Base-by-base conservation (phyloP, 441 rosid genomes). In the Gossypium aridum region DNA sequence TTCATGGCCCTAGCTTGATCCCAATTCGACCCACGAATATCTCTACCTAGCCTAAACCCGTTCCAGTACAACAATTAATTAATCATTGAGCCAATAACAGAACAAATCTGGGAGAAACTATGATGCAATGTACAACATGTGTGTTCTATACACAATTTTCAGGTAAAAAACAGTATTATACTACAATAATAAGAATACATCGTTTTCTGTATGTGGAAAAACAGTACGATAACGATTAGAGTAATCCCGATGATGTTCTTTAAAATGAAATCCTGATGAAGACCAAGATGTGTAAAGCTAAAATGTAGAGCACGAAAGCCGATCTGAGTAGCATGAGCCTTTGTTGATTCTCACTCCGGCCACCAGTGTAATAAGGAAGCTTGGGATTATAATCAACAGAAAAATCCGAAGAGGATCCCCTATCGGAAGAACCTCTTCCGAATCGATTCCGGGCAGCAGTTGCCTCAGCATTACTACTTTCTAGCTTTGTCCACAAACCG, bases 261-360 rank as follows among this genome's bases (percentile, higher is more conserved):
- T 86, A 94, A 84, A 92, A 91, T n/a, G 98, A 94, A 75, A 94
- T 81, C 87, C 87, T 91, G 83, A 91, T 82, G 85, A 95, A 92
- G 81, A 92, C 96, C 75, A 90, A 71, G 66, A 94, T 73, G 60
- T 91, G 91, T 88, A 90, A 76, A 61, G 87, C 83, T 75, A 94
- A 83, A 75, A 94, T 83, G 85, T 94, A 94, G 64, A 92, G 81
- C 68, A 95, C 96, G 59, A 92, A 95, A 71, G 94, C 90, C 23
- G 94, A 91, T 85, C 98, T 88, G 76, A 92, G 84, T 55, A 91
- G 85, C 87, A 90, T 81, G 55, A 88, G 88, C 84, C 90, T 89
- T 66, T 86, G 83, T 73, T 82, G 96, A 75, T 76, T 84, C 80
- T 88, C 94, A 71, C 75, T 83, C 78, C 90, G 83, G 17, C 89